Evolutionary conservation across 2,329 filamentous ascomycete genomes (phyloP).

Genomic region (Cordyceps farinosa): DNA sequence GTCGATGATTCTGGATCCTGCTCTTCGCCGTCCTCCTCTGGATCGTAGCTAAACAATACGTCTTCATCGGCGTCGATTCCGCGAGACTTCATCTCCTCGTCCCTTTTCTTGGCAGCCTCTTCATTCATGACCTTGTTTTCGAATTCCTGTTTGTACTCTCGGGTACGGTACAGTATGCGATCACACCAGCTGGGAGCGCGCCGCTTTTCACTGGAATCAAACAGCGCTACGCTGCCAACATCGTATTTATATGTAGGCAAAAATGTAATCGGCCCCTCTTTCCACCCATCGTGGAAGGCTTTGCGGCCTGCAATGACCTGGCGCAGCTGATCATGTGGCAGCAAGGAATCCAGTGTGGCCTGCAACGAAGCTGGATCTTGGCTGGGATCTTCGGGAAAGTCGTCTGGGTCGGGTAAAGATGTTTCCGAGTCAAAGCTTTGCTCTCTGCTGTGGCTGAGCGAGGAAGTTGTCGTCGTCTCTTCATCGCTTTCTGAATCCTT

Average conservation of each 20-base stretch:
- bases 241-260: slow-evolving; percentile 98
- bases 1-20: slow-evolving; percentile 26
- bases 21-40: slow-evolving; percentile 48
- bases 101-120: slow-evolving; percentile 63
- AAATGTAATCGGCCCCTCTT: slow-evolving; percentile 82
- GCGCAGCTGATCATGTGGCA: slow-evolving; percentile 85
- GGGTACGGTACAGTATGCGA: slow-evolving; percentile 81
- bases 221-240: slow-evolving; percentile 83
- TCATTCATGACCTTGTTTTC: slow-evolving; percentile 62
- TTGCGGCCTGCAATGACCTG: slow-evolving; percentile 71
- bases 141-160: slow-evolving; percentile 63
- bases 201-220: slow-evolving; percentile 93
- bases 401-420: slow-evolving; percentile 59
- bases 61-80: slow-evolving; percentile 80
- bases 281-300: slow-evolving; percentile 87
- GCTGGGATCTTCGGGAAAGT: slow-evolving; percentile 63
- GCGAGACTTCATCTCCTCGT: slow-evolving; percentile 79
- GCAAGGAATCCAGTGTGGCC: slow-evolving; percentile 78
- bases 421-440: slow-evolving; percentile 39
- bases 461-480: slow-evolving; percentile 36
- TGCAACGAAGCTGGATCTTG: slow-evolving; percentile 83
- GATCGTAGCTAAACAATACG: slow-evolving; percentile 87
- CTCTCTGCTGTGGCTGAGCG: slow-evolving; percentile 29
- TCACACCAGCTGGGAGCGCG: slow-evolving; percentile 96
- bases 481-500: slow-evolving; percentile 45